Conservation (phyloP, 768 basidiomycete species). For the Xerocomellus intermedius region DNA sequence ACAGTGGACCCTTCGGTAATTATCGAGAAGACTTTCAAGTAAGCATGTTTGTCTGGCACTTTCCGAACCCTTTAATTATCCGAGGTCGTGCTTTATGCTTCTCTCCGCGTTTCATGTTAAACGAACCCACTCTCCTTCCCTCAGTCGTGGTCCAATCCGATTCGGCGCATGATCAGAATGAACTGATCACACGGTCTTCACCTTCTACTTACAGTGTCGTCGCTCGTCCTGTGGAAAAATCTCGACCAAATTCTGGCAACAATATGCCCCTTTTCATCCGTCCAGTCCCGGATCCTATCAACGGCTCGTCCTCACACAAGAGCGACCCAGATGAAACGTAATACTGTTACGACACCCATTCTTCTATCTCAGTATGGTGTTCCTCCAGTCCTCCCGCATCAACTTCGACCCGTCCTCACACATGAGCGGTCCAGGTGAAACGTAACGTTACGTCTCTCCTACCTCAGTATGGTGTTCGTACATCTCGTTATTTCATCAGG, state of each 20-base stretch:
- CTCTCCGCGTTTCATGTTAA: slow-evolving; percentile 20
- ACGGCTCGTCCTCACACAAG: slow-evolving; percentile 7
- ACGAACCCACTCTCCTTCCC: slow-evolving; percentile 4
- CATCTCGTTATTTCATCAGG: slow-evolving; percentile 22
- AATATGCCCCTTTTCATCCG: slow-evolving; percentile 59
- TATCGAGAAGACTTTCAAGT: slow-evolving; percentile 67
- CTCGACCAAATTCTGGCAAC: slow-evolving; percentile 51
- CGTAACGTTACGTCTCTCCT: slow-evolving; percentile 17
- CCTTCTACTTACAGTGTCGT: slow-evolving; percentile 40
- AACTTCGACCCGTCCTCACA: slow-evolving; percentile 2
- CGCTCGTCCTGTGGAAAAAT: slow-evolving; percentile 57
- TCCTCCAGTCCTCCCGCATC: slow-evolving; percentile 28
- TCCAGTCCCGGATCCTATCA: slow-evolving; percentile 23
- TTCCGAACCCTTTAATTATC: slow-evolving; percentile 24
- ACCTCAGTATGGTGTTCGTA: slow-evolving; percentile 9
- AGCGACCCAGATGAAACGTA: slow-evolving; percentile 4
- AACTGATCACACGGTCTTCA: slow-evolving; percentile 16
- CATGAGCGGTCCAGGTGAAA: slow-evolving; percentile 5
- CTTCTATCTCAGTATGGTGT: slow-evolving; percentile 16
- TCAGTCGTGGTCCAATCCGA: slow-evolving; percentile 9
- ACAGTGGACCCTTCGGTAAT: slow-evolving; percentile 48
- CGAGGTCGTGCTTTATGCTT: slow-evolving; percentile 14
- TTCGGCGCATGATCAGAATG: background rate
- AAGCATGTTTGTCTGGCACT: slow-evolving; percentile 28
- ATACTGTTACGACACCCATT: background rate